Conservation (phyloP, 495 filamentous ascomycete genomes). For the Hyaloscypha bicolor region DNA sequence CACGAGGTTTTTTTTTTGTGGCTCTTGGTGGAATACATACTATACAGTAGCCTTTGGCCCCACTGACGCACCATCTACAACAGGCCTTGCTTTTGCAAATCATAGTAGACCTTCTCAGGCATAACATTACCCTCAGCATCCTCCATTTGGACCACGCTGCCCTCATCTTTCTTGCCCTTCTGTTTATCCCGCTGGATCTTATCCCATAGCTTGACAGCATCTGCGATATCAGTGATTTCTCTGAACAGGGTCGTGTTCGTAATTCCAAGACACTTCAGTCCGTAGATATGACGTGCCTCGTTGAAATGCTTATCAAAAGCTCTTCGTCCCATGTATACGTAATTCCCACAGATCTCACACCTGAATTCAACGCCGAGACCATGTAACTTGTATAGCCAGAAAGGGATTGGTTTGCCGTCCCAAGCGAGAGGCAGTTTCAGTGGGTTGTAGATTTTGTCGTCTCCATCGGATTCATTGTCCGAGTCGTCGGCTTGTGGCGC, state of each 20-base stretch:
- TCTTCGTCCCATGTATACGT: slow-evolving; percentile 92
- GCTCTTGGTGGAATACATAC: slow-evolving; percentile 21
- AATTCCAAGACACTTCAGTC: slow-evolving; percentile 90
- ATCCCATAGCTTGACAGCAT: slow-evolving; percentile 87
- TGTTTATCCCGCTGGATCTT: slow-evolving; percentile 88
- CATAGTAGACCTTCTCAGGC: slow-evolving; percentile 96
- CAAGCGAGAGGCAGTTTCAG: slow-evolving; percentile 93
- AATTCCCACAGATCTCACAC: slow-evolving; percentile 97
- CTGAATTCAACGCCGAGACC: slow-evolving; percentile 92
- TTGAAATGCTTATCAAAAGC: slow-evolving; percentile 99
- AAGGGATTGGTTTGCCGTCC: slow-evolving; percentile 98
- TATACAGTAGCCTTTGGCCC: background rate
- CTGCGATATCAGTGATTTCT: slow-evolving; percentile 89
- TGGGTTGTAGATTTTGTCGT: slow-evolving; percentile 94
- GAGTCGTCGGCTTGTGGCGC: slow-evolving; percentile 37
- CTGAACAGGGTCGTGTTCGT: slow-evolving; percentile 90
- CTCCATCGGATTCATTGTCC: slow-evolving; percentile 63
- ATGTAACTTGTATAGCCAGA: slow-evolving; percentile 97
- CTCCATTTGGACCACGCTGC: slow-evolving; percentile 96
- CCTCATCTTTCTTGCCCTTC: slow-evolving; percentile 70
- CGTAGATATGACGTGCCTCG: slow-evolving; percentile 88
- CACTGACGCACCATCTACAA: slow-evolving; percentile 41
- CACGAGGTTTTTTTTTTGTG: background rate
- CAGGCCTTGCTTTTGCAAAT: slow-evolving; percentile 74
- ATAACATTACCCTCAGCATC: slow-evolving; percentile 97